Evolutionary conservation across 805 yeast genomes (phyloP), one percentile per base, ranked within the genome.

Genomic region (Candida ipomoeae): DNA sequence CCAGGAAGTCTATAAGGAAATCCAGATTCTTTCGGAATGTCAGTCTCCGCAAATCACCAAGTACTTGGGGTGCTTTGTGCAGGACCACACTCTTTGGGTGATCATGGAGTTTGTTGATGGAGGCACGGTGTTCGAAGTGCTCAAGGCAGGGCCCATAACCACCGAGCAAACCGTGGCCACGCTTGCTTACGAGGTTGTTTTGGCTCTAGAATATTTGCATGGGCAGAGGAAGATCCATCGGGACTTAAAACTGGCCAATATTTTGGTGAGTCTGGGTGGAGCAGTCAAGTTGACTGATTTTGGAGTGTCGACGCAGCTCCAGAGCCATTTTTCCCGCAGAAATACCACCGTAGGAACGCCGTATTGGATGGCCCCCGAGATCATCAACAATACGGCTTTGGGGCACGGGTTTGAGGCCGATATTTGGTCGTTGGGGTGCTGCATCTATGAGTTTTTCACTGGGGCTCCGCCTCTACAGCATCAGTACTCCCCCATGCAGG

Each of bases 101-200:
- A 75, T 85, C 11, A 87, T 87, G 94, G 95, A 87, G 64, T 84
- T 69, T 62, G 76, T 86, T n/a, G 83, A 85, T 36, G 94, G 90
- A 0, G 95, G 95, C 2, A 82, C 89, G 5, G 75, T 87, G 44
- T 74, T 81, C 41, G 94, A 87, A 51, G 65, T 87, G 34, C 63
- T 86, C 39, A 69, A 73, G 31, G 81, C 85, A 0, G 74, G 87
- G 0, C 81, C 87, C 0, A 77, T 86, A 39, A 66, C 71, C 11
- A 88, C 85, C 61, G 73, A 72, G 29, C 69, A 68, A 14, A 53
- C 61, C 2, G 78, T 87, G 29, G 81, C 83, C 50, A 62, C 74
- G 20, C 74, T 87, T 0, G 68, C 84, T 52, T 65, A 71, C 29
- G 83, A 83, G 47, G 70, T 87, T 5, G 66, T 87, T 20, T 55